Base-by-base conservation (phyloP, 2,329 filamentous ascomycete genomes). In the Fulvia fulva region DNA sequence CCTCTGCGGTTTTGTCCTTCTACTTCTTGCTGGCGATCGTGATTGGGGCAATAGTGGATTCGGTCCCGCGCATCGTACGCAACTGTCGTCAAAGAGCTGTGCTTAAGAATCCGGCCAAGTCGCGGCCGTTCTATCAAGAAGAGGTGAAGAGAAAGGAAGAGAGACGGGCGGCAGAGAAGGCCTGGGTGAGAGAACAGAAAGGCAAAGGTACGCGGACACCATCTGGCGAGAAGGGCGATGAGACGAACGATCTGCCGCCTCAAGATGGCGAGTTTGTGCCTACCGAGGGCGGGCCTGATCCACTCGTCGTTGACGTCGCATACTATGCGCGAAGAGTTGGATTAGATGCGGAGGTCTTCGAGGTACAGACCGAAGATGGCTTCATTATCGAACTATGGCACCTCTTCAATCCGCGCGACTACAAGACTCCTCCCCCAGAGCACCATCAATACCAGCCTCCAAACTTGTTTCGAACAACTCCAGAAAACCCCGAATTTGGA, bases 301-400 rank as follows among this genome's bases (percentile, higher is more conserved):
- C 84, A 2, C 77, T 97, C 7, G 75, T 89, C 7, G 90, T 89
- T 68, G 89, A 97, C 67, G 84, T 92, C 21, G 82, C 82, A 2
- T 94, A 97, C 71, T 97, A 97, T 70, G 92, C 93, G 1, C 82
- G 90, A 21, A 81, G 92, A 12, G 91, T 96, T 14, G 93, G 93
- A 0, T 81, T 97, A 0, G 91, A 97, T 61, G 84, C 91, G 23
- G 92, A 97, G 69, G 83, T 83, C 9, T 90, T 91, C 67, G 81
- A 89, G 51, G 91, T 97, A 0, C 88, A 96, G 73, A 97, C 93
- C 0, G 92, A 97, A 71, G 93, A 97, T 68, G 92, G 92, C 0
- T 97, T 96, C 70, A 84, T 97, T 47, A 88, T 97, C 61, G 85
- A 89, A 22, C 79, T 97, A 1, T 96, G 90, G 87, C 93, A 97